Conservation (phyloP, 495 filamentous ascomycete species). For the Aspergillus ostianus region DNA sequence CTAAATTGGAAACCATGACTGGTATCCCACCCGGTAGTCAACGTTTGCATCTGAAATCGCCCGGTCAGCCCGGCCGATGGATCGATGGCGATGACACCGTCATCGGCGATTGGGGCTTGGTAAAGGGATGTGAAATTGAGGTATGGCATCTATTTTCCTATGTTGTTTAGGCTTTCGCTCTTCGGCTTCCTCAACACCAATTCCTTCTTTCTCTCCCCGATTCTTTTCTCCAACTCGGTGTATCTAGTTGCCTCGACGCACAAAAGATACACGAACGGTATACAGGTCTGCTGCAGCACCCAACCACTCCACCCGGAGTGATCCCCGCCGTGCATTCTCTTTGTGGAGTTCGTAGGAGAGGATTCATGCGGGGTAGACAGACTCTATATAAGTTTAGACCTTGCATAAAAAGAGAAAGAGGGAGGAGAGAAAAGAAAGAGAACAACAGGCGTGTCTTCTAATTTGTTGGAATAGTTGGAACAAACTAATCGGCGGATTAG, state of each 20-base stretch:
- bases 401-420: too few species aligned
- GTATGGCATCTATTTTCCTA: slow-evolving; percentile 20
- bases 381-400: too few species aligned
- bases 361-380: neutral
- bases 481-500: slow-evolving; percentile 38
- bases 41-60: slow-evolving; percentile 52
- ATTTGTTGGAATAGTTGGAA: neutral
- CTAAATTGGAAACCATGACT: slow-evolving; percentile 89
- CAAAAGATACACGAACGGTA: neutral
- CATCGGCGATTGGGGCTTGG: slow-evolving; percentile 41
- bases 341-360: neutral
- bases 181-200: neutral
- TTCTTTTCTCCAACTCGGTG: neutral
- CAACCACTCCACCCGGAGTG: too few species aligned
- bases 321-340: neutral
- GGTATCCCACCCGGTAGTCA: slow-evolving; percentile 83
- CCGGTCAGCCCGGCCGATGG: slow-evolving; percentile 39
- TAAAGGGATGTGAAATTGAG: slow-evolving; percentile 45
- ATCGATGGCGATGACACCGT: slow-evolving; percentile 33
- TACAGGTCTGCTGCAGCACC: neutral
- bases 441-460: neutral
- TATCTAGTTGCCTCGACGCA: neutral
- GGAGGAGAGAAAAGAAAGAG: neutral
- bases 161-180: neutral
- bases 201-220: too few species aligned